A percentile compares a stretch with the other conserved stretches of the same genome.
Evolutionary conservation across 345 rosid species (phyloP).

Genomic region (Gossypium australe): DNA sequence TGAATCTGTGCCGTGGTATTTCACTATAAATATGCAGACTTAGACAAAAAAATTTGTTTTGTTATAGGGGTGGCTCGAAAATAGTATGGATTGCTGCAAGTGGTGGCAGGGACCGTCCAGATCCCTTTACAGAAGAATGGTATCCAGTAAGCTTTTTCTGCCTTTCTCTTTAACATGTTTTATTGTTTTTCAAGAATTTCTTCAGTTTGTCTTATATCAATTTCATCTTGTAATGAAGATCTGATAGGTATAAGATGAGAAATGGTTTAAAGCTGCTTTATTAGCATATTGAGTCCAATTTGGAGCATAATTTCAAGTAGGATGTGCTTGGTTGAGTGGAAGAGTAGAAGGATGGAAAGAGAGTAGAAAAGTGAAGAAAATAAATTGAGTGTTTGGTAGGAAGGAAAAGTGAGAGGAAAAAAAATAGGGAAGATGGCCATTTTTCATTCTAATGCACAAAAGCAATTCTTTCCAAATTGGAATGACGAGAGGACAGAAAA

Average conservation of each 20-base stretch:
- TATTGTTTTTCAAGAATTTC: background rate
- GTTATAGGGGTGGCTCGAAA: conserved; percentile 71
- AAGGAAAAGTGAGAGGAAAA: too few species aligned
- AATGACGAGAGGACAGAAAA: too few species aligned
- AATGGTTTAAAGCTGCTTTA: background rate
- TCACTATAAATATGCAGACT: background rate
- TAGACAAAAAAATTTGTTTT: conserved; percentile 12
- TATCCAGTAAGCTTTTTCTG: conserved; percentile 56
- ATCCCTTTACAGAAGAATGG: conserved; percentile 77
- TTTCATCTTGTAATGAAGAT: background rate
- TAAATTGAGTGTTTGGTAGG: too few species aligned
- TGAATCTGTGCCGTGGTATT: background rate
- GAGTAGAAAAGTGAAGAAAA: too few species aligned
- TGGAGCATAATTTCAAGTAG: background rate
- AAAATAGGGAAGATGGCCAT: too few species aligned
- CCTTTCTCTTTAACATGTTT: background rate
- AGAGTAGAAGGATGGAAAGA: too few species aligned
- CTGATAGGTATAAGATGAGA: background rate
- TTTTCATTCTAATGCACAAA: too few species aligned
- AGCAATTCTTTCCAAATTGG: too few species aligned
- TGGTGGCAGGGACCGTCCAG: conserved; percentile 97
- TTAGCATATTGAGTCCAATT: background rate
- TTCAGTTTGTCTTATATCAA: background rate
- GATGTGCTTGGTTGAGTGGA: too few species aligned
- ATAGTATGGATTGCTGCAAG: conserved; percentile 96